phyloP scores from a whole-genome alignment of 1,284 basidiomycete genomes.

The Ceratobasidium sp. region DNA sequence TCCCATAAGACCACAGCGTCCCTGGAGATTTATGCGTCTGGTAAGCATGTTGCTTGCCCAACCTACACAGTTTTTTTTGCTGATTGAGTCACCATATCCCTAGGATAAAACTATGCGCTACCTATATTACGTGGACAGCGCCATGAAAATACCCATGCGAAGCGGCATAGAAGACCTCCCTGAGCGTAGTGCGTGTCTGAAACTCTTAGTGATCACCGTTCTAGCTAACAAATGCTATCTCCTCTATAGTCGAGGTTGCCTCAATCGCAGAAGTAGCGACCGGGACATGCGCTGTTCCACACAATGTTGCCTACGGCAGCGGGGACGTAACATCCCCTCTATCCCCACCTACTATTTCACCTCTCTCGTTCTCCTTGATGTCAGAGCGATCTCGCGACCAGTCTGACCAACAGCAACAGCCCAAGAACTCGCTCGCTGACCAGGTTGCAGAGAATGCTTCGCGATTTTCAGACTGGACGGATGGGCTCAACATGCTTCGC shows the following conservation, averaged over 20 bases:
- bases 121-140: constrained; percentile 84
- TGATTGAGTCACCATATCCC: constrained; percentile 22
- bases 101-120: constrained; percentile 81
- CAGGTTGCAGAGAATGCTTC: constrained; percentile 86
- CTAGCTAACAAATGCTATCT: neutral
- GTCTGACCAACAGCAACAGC: constrained; percentile 29
- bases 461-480: constrained; percentile 95
- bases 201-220: neutral
- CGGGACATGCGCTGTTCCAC: constrained; percentile 78
- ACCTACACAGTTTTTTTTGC: neutral
- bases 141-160: constrained; percentile 78
- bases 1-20: constrained; percentile 65
- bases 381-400: constrained; percentile 63
- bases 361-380: constrained; percentile 82
- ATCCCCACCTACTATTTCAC: constrained; percentile 62
- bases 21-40: constrained; percentile 83
- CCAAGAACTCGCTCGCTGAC: constrained; percentile 72
- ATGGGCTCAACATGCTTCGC: constrained; percentile 89
- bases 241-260: constrained; percentile 70
- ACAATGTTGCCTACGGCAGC: constrained; percentile 59
- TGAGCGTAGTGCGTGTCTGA: constrained; percentile 66
- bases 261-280: constrained; percentile 80
- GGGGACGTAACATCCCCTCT: constrained; percentile 58
- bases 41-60: constrained; percentile 56
- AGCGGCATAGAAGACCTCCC: constrained; percentile 86